phyloP scores from a whole-genome alignment of 306 rosid species.

The Prunus dulcis region DNA sequence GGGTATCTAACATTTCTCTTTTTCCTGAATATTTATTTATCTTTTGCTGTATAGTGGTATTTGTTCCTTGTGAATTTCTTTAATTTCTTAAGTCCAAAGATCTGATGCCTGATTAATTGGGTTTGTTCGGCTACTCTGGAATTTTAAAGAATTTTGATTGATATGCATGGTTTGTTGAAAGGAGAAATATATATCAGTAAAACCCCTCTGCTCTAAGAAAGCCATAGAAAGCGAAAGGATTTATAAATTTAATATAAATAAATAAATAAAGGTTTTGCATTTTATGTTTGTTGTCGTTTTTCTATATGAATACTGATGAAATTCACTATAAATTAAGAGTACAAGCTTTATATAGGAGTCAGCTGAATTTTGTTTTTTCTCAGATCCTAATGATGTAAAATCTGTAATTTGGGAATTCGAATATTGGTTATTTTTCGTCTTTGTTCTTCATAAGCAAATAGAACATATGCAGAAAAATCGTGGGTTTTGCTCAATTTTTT shows the following conservation, averaged over 20 bases:
- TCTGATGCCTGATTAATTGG: constrained; percentile 4
- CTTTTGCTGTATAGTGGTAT: neutral
- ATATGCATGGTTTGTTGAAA: neutral
- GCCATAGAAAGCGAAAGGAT: neutral
- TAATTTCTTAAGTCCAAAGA: neutral
- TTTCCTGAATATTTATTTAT: neutral
- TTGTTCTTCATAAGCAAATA: neutral
- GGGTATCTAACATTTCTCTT: neutral
- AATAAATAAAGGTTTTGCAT: too few species aligned
- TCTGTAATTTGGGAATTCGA: neutral
- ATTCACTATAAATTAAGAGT: neutral
- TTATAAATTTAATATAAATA: too few species aligned
- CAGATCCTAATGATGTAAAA: neutral
- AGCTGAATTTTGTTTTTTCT: neutral
- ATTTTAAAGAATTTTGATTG: constrained; percentile 1
- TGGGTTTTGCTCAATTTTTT: constrained; percentile 2
- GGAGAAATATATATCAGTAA: neutral
- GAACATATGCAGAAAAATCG: neutral
- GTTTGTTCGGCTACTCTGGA: neutral
- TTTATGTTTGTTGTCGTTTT: neutral
- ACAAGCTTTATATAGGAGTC: neutral
- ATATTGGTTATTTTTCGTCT: neutral
- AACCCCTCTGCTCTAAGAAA: neutral
- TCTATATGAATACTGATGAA: neutral
- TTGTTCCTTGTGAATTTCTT: neutral